Evolutionary conservation across 2,329 filamentous ascomycete genomes (phyloP).

Genomic region (Monosporascus sp.): DNA sequence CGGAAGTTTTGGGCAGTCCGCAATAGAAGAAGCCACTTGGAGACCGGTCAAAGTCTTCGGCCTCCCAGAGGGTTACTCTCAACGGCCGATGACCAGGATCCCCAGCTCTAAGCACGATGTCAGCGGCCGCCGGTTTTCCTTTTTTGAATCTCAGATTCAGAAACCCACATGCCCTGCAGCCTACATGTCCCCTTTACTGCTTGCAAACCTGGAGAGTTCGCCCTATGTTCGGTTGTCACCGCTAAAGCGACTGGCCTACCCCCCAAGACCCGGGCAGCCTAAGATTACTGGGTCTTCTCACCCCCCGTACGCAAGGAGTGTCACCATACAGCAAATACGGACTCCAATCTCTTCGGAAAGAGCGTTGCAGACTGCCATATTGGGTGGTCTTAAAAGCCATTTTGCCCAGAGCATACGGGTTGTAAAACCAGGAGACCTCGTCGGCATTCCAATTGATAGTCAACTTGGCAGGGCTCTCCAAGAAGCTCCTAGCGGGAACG

Average conservation of each 20-base stretch:
- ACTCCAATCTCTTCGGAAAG: slow-evolving; percentile 85
- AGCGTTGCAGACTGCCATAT: slow-evolving; percentile 76
- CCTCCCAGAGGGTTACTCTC: slow-evolving; percentile 69
- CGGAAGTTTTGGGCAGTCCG: slow-evolving; percentile 58
- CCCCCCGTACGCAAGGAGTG: slow-evolving; percentile 63
- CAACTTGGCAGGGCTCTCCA: slow-evolving; percentile 77
- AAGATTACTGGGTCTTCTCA: slow-evolving; percentile 51
- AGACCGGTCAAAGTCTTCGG: slow-evolving; percentile 85
- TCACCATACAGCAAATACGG: slow-evolving; percentile 82
- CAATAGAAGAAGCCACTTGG: slow-evolving; percentile 63
- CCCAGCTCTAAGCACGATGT: slow-evolving; percentile 48
- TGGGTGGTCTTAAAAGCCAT: slow-evolving; percentile 81
- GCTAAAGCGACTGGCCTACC: slow-evolving; percentile 49
- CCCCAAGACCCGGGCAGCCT: slow-evolving; percentile 47
- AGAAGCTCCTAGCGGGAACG: slow-evolving; percentile 54
- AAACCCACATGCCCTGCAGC: slow-evolving; percentile 53
- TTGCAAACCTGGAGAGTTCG: slow-evolving; percentile 78
- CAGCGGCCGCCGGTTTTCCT: slow-evolving; percentile 48
- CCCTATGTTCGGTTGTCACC: slow-evolving; percentile 75
- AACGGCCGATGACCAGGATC: slow-evolving; percentile 56
- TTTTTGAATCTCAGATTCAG: slow-evolving; percentile 64
- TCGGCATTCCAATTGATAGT: slow-evolving; percentile 85
- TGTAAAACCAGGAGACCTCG: slow-evolving; percentile 79
- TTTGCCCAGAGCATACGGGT: slow-evolving; percentile 80
- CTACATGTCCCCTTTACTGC: slow-evolving; percentile 79